Evolutionary conservation across 805 yeast genomes (phyloP).

Genomic region (Spathaspora girioi): DNA sequence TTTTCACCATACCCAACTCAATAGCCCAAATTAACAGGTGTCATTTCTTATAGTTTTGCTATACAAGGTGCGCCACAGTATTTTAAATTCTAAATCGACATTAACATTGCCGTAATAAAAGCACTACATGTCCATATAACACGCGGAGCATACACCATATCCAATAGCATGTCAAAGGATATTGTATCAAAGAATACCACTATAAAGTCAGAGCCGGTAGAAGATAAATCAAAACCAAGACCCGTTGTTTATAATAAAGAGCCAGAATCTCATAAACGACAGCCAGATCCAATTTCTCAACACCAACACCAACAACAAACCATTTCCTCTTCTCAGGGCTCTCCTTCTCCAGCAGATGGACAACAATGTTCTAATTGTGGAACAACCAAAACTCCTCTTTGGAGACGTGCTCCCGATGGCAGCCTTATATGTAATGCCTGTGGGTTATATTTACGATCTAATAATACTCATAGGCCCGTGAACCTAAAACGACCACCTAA

Average conservation of each 20-base stretch:
- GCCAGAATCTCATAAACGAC: neutral
- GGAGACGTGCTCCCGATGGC: slow-evolving; percentile 59
- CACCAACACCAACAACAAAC: slow-evolving; percentile 1
- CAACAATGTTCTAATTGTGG: slow-evolving; percentile 55
- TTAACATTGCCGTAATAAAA: neutral
- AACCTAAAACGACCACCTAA: slow-evolving; percentile 58
- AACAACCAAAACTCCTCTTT: slow-evolving; percentile 53
- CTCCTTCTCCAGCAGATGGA: slow-evolving; percentile 18
- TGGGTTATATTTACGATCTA: slow-evolving; percentile 55
- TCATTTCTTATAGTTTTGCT: neutral
- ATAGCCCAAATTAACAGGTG: neutral
- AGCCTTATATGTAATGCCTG: slow-evolving; percentile 57
- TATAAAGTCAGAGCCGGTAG: neutral
- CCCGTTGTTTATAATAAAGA: neutral
- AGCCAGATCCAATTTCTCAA: neutral
- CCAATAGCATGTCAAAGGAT: neutral
- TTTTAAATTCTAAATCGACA: neutral
- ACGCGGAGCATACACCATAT: neutral
- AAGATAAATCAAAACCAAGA: neutral
- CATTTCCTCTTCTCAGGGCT: neutral
- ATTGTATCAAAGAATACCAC: neutral
- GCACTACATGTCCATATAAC: neutral
- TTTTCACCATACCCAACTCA: neutral
- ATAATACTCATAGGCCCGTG: slow-evolving; percentile 63
- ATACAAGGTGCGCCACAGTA: neutral